Base-by-base conservation (phyloP, 208 protist species). In the Paratrypanosoma confusum region DNA sequence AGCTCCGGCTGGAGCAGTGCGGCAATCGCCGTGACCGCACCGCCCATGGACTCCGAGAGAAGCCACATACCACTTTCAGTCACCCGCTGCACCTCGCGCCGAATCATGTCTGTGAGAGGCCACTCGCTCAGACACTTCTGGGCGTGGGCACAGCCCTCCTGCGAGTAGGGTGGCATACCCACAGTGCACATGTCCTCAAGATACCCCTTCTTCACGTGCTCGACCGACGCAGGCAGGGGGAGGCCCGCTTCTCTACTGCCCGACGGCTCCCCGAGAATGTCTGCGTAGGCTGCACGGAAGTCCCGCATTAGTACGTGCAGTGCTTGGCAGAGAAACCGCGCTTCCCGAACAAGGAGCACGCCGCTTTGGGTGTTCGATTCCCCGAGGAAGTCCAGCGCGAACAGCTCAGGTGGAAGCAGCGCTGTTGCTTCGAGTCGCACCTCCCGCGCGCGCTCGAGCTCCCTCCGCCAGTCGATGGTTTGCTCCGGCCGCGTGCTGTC, bases 41-140 rank as follows among this genome's bases (percentile, higher is more conserved):
- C 75, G 17, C 80, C 80, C 0, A 84, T 42, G 0, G 80, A 89
- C 50, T 85, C 80, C 3, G 65, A 65, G 73, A 74, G 84, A 0
- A 84, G 32, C 76, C 80, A 89, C 22, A 89, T 48, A 2, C 80
- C 80, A 2, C 33, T 14, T 11, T 64, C 38, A 24, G 40, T 29
- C 28, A 75, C 64, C 3, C 66, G 61, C 50, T 35, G 28, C 36
- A 72, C 71, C 52, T 89, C 75, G 6, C 38, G 32, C 10, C 58
- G 71, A 5, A 81, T 55, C 0, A 68, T 64, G 34, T 60, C 69
- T 16, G 63, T 36, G 3, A 25, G 61, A 58, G 1, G 67, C 67
- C 49, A 69, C 78, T n/a, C 48, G 56, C 43, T 43, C 38, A 69
- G 24, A 13, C 74, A 65, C 23, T 58, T 5, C 28, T 49, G 34